Conservation (phyloP, 1,139 yeast species). For the Yamadazyma trypodendri region DNA sequence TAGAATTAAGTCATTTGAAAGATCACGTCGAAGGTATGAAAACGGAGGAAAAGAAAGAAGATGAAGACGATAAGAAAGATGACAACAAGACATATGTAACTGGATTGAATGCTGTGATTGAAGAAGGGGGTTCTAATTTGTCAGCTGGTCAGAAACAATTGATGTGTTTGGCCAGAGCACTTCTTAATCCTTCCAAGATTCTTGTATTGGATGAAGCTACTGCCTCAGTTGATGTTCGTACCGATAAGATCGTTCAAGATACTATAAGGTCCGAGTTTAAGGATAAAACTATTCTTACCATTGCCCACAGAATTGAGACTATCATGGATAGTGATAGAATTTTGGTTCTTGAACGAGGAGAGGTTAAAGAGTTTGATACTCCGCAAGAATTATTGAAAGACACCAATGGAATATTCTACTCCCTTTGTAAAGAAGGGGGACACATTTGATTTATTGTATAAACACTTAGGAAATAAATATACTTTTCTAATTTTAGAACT, state of each 20-base stretch:
- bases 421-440: conserved; percentile 5
- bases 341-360: conserved; percentile 32
- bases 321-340: conserved; percentile 36
- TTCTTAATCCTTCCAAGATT: conserved; percentile 31
- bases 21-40: conserved; percentile 32
- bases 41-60: conserved; percentile 23
- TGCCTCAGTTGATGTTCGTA: conserved; percentile 38
- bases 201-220: conserved; percentile 40
- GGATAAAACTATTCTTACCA: conserved; percentile 35
- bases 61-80: conserved; percentile 20
- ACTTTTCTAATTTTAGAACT: too few relatives aligned
- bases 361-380: conserved; percentile 30
- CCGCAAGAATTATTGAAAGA: conserved; percentile 21
- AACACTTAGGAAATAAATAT: too few relatives aligned
- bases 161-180: conserved; percentile 37
- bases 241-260: conserved; percentile 36
- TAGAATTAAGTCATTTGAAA: conserved; percentile 36
- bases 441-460: not conserved
- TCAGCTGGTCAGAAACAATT: conserved; percentile 40
- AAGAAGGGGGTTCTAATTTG: conserved; percentile 36
- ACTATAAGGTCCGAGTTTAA: conserved; percentile 32
- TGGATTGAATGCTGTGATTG: conserved; percentile 16
- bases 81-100: conserved; percentile 4
- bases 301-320: conserved; percentile 39
- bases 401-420: conserved; percentile 7